A percentile compares a stretch with the other conserved stretches of the same genome.
phyloP scores from a whole-genome alignment of 345 rosid species.

The Arabidopsis arenosa region DNA sequence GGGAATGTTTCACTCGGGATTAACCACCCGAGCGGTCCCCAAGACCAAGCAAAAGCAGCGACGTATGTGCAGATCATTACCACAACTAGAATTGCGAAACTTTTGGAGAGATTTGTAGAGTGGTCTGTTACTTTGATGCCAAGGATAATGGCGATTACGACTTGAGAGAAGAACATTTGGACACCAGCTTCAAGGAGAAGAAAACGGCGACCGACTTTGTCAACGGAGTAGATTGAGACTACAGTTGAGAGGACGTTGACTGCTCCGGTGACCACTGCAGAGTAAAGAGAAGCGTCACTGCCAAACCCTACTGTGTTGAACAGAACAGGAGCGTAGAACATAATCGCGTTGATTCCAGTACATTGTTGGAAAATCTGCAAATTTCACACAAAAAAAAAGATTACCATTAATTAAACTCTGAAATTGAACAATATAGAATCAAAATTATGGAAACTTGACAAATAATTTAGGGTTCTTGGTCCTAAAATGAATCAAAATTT shows the following conservation, averaged over 20 bases:
- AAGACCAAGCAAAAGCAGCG: conserved; percentile 94
- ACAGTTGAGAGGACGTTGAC: conserved; percentile 84
- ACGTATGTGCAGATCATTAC: conserved; percentile 83
- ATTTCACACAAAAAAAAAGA: not conserved
- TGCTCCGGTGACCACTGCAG: conserved; percentile 90
- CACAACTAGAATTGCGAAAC: conserved; percentile 66
- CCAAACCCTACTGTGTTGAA: conserved; percentile 85
- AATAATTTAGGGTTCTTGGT: not conserved
- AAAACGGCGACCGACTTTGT: conserved; percentile 79
- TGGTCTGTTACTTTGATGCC: conserved; percentile 78
- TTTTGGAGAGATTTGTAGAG: conserved; percentile 53
- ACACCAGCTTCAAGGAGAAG: conserved; percentile 89
- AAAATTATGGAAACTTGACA: not conserved
- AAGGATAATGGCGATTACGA: conserved; percentile 67
- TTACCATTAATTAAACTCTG: not conserved
- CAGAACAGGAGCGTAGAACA: conserved; percentile 95
- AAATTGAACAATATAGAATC: not conserved
- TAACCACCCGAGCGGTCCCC: conserved; percentile 98
- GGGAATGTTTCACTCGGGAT: conserved; percentile 96
- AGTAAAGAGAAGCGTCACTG: conserved; percentile 81
- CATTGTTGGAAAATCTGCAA: conserved; percentile 86
- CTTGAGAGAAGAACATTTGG: conserved; percentile 92
- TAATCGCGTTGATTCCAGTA: conserved; percentile 94
- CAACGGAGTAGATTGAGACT: conserved; percentile 86
- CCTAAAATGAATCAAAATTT: not conserved